phyloP scores from a whole-genome alignment of 768 basidiomycete genomes.

The Naganishia friedmannii region DNA sequence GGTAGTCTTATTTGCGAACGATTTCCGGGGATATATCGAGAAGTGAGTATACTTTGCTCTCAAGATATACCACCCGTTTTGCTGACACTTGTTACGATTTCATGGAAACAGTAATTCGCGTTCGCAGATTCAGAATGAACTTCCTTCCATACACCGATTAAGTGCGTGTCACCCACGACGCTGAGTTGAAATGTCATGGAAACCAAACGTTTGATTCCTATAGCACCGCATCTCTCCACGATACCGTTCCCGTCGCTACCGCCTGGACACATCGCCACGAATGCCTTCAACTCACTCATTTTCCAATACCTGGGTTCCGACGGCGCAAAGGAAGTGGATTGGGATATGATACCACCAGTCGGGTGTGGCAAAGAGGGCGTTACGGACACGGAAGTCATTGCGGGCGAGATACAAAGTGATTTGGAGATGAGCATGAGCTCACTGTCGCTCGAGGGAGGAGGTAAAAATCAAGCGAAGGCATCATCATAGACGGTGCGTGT shows the following conservation, averaged over 20 bases:
- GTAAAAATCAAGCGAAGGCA: too few species aligned
- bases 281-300: conserved; percentile 16
- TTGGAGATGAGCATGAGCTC: background rate
- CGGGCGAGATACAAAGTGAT: background rate
- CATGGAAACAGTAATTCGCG: background rate
- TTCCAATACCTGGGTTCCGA: background rate
- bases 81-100: background rate
- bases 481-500: too few species aligned
- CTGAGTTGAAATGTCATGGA: background rate
- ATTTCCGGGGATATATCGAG: conserved; percentile 17
- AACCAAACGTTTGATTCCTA: background rate
- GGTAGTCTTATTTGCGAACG: conserved; percentile 13
- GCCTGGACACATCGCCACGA: conserved; percentile 3
- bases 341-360: background rate
- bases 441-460: background rate
- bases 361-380: background rate
- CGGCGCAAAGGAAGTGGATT: background rate
- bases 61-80: background rate
- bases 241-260: background rate
- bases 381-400: conserved; percentile 12
- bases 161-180: background rate
- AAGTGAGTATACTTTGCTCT: background rate
- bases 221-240: conserved; percentile 7
- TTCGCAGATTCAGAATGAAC: background rate
- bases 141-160: conserved; percentile 4